Percentiles rank a stretch among this genome's conserved stretches.
Conservation (phyloP, 1,284 basidiomycete species). For the Waitea zeae region DNA sequence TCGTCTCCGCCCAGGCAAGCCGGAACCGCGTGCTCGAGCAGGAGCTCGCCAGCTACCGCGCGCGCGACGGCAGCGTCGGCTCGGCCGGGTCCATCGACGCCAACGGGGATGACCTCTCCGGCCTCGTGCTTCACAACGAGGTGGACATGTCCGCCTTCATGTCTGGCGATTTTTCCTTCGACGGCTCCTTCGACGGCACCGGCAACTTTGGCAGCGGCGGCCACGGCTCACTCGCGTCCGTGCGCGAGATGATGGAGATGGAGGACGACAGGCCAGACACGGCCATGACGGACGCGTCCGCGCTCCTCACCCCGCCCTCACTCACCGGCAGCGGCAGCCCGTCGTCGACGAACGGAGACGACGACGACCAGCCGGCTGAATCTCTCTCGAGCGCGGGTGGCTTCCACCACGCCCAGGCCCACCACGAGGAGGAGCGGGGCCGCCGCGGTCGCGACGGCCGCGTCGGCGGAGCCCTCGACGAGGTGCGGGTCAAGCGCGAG, state of each 20-base stretch:
- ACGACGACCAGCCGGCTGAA: slow-evolving; percentile 11
- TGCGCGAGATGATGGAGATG: slow-evolving; percentile 15
- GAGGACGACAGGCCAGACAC: slow-evolving; percentile 6
- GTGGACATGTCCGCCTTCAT: slow-evolving; percentile 10
- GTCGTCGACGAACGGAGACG: slow-evolving; percentile 7
- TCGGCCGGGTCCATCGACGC: slow-evolving; percentile 5
- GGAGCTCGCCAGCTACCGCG: slow-evolving; percentile 30
- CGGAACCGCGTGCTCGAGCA: slow-evolving; percentile 63
- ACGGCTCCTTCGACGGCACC: background rate
- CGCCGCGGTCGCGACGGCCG: slow-evolving; percentile 14
- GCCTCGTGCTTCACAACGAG: slow-evolving; percentile 16
- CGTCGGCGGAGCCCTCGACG: slow-evolving; percentile 10
- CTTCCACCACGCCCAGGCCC: no score
- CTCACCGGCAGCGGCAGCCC: slow-evolving; percentile 7
- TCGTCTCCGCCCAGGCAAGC: slow-evolving; percentile 59
- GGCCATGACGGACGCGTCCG: slow-evolving; percentile 3
- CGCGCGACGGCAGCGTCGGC: slow-evolving; percentile 6
- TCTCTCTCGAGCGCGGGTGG: slow-evolving; percentile 9
- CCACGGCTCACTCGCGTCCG: slow-evolving; percentile 14
- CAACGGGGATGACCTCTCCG: slow-evolving; percentile 9
- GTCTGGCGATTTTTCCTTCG: slow-evolving; percentile 3
- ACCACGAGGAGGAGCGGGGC: slow-evolving; percentile 11
- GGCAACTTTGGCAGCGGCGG: slow-evolving; percentile 5
- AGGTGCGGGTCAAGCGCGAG: slow-evolving; percentile 15
- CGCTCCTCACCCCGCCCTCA: slow-evolving; percentile 3